A percentile compares a stretch with the other conserved stretches of the same genome.
Conservation (phyloP, 148 eudicot species). For the Rhododendron ferrugineum region DNA sequence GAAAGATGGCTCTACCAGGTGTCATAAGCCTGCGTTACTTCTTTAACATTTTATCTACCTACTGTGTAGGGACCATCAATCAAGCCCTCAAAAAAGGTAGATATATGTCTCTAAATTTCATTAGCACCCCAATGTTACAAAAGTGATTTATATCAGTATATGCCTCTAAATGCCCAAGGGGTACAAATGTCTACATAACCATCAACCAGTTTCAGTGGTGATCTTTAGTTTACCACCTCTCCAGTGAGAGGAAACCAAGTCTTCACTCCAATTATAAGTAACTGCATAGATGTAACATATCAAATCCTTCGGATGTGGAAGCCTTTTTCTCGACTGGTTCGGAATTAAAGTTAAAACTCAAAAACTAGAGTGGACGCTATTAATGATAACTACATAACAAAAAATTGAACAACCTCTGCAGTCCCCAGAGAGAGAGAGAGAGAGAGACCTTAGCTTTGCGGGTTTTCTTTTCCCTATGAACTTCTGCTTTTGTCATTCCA, state of each 20-base stretch:
- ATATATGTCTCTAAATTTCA: background rate
- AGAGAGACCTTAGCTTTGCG: constrained; percentile 72
- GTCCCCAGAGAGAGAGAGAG: background rate
- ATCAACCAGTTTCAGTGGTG: background rate
- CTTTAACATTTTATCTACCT: background rate
- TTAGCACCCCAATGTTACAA: background rate
- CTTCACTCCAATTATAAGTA: background rate
- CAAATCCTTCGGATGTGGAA: background rate
- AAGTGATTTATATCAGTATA: background rate
- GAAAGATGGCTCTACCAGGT: background rate
- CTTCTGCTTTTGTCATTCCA: constrained; percentile 46
- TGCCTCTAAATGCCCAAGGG: background rate
- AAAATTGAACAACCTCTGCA: background rate
- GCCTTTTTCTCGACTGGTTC: background rate
- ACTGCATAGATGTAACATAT: background rate
- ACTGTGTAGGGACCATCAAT: background rate
- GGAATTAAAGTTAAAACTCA: background rate
- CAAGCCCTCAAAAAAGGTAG: background rate
- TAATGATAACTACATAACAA: background rate
- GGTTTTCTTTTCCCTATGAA: constrained; percentile 69
- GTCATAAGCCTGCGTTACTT: background rate
- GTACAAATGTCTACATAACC: background rate
- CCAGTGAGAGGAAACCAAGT: background rate
- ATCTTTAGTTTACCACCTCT: background rate
- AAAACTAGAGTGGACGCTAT: background rate